A percentile compares a stretch with the other conserved stretches of the same genome.
phyloP scores from a whole-genome alignment of 148 eudicot species.

The Hydrangea macrophylla region DNA sequence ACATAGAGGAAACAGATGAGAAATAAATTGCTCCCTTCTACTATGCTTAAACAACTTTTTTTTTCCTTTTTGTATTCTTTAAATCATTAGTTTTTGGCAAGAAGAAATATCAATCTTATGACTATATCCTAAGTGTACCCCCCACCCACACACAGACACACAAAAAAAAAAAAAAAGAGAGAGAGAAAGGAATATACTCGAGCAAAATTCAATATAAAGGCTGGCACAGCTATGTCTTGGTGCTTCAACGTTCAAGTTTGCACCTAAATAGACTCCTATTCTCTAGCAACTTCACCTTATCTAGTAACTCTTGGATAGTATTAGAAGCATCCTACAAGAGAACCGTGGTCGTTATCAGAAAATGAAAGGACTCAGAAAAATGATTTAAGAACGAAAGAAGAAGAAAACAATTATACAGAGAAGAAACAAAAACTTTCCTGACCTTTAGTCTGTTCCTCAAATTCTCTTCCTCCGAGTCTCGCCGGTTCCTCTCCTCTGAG shows the following conservation, averaged over 20 bases:
- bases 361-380: neutral
- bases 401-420: neutral
- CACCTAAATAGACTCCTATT: slow-evolving; percentile 8
- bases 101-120: no score
- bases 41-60: no score
- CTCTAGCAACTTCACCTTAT: slow-evolving; percentile 31
- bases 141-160: no score
- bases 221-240: neutral
- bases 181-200: no score
- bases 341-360: neutral
- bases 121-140: no score
- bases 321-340: slow-evolving; percentile 39
- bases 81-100: no score
- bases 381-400: neutral
- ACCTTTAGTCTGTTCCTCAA: slow-evolving; percentile 44
- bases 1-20: no score
- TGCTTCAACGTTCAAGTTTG: slow-evolving; percentile 18
- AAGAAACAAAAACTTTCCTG: neutral
- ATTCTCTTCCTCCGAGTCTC: slow-evolving; percentile 44
- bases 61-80: no score
- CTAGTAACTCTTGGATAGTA: slow-evolving; percentile 37
- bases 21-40: no score
- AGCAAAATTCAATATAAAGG: neutral
- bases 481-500: slow-evolving; percentile 48
- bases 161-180: no score